Evolutionary conservation across 768 basidiomycete genomes (phyloP).

Genomic region (Arthromyces matolae): DNA sequence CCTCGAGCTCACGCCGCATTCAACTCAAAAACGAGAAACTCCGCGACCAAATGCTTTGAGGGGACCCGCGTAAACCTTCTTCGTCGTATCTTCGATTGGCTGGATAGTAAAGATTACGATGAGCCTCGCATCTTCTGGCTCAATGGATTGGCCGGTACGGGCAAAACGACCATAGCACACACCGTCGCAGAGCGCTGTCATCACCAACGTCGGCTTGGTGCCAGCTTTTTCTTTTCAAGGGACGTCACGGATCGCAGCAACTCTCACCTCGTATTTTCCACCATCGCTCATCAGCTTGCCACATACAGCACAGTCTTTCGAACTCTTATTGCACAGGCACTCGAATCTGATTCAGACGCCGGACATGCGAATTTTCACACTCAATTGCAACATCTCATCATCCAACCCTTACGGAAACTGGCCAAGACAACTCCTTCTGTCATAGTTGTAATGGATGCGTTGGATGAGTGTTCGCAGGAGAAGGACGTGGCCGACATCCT

Average conservation of each 20-base stretch:
- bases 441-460: slow-evolving; percentile 7
- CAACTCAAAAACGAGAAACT: slow-evolving; percentile 11
- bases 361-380: slow-evolving; percentile 5
- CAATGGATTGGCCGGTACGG: slow-evolving; percentile 12
- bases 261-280: slow-evolving; percentile 1
- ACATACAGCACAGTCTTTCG: slow-evolving; percentile 1
- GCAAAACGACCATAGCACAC: slow-evolving; percentile 13
- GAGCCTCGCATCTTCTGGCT: slow-evolving; percentile 12
- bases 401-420: slow-evolving; percentile 5
- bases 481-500: slow-evolving; percentile 5
- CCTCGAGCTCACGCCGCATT: slow-evolving; percentile 9
- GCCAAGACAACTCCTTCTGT: neutral
- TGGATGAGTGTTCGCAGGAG: slow-evolving; percentile 9
- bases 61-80: slow-evolving; percentile 10
- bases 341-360: slow-evolving; percentile 1
- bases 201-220: slow-evolving; percentile 1
- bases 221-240: slow-evolving; percentile 15
- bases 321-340: slow-evolving; percentile 1
- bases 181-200: slow-evolving; percentile 10
- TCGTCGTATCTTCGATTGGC: slow-evolving; percentile 9
- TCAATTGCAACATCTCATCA: slow-evolving; percentile 5
- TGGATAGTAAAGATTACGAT: slow-evolving; percentile 1
- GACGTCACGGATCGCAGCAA: slow-evolving; percentile 6
- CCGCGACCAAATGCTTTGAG: slow-evolving; percentile 9
- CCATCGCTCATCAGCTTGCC: slow-evolving; percentile 13